phyloP scores from a whole-genome alignment of 2,329 filamentous ascomycete species.

The Xylariaceae sp. region DNA sequence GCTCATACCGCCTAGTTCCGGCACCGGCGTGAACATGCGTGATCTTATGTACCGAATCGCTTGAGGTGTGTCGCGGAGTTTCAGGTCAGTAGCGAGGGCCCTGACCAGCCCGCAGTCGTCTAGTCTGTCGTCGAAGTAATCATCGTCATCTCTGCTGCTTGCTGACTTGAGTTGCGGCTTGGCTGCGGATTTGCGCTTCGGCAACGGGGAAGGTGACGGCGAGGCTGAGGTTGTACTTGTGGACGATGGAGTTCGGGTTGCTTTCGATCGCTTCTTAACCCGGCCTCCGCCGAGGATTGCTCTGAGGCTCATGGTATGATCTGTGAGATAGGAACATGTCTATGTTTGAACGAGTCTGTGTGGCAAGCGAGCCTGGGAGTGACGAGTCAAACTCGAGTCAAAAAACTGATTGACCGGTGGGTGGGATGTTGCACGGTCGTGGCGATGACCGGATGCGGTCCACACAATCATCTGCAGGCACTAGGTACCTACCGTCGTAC shows the following conservation, averaged over 20 bases:
- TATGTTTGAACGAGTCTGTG: neutral
- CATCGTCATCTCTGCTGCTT: conserved; percentile 27
- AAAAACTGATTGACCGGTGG: neutral
- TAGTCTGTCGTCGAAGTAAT: conserved; percentile 44
- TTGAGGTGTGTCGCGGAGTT: conserved; percentile 59
- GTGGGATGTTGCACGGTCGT: neutral
- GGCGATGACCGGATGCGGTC: too few relatives aligned
- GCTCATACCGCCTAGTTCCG: conserved; percentile 57
- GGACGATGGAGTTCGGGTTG: conserved; percentile 20
- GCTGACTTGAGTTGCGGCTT: conserved; percentile 7
- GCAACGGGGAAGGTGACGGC: conserved; percentile 23
- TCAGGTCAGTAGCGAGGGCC: conserved; percentile 51
- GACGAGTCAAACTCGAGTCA: neutral
- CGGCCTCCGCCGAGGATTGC: conserved; percentile 30
- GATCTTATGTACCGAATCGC: conserved; percentile 59
- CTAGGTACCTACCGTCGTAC: too few relatives aligned
- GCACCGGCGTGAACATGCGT: conserved; percentile 62
- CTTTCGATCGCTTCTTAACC: conserved; percentile 29
- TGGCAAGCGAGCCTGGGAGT: neutral
- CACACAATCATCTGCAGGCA: too few relatives aligned
- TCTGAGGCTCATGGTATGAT: conserved; percentile 27
- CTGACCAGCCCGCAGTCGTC: conserved; percentile 57
- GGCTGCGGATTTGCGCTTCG: conserved; percentile 23
- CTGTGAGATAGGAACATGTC: conserved; percentile 23
- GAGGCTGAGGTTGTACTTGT: conserved; percentile 16